phyloP scores from a whole-genome alignment of 163 green algal genomes.

The Smithsoniella earleae region DNA sequence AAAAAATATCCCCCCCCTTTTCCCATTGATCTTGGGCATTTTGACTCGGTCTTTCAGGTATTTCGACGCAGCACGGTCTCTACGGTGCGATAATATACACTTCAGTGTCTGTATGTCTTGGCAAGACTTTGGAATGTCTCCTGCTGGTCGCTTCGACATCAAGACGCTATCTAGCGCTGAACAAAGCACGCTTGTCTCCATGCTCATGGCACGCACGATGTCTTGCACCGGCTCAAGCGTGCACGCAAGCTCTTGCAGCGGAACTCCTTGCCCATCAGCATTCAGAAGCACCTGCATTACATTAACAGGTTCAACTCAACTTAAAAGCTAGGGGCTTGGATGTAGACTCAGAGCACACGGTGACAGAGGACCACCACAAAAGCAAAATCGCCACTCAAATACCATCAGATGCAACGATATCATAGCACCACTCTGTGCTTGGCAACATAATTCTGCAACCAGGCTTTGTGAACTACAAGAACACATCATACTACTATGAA shows the following conservation, averaged over 20 bases:
- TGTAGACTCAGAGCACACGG: too few species aligned
- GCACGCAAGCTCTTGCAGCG: background rate
- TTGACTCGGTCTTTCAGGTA: conserved; percentile 6
- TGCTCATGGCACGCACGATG: conserved; percentile 5
- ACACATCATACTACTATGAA: too few species aligned
- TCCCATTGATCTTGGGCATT: conserved; percentile 16
- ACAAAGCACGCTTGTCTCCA: background rate
- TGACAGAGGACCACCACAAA: too few species aligned
- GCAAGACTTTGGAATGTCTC: conserved; percentile 23
- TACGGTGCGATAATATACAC: conserved; percentile 5
- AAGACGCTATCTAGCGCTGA: background rate
- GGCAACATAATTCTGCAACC: too few species aligned
- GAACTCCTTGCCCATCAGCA: conserved; percentile 6
- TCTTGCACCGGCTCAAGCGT: background rate
- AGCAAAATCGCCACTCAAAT: too few species aligned
- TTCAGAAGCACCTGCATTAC: background rate
- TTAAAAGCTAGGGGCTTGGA: too few species aligned
- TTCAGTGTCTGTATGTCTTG: conserved; percentile 1
- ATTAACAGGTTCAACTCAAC: too few species aligned
- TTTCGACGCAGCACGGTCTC: conserved; percentile 6
- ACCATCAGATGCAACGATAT: too few species aligned
- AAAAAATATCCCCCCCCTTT: conserved; percentile 4
- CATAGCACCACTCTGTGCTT: too few species aligned
- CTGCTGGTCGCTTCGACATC: background rate
- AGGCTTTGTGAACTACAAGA: too few species aligned